Evolutionary conservation across 1,139 yeast species (phyloP).

Genomic region (Neolecta irregularis): DNA sequence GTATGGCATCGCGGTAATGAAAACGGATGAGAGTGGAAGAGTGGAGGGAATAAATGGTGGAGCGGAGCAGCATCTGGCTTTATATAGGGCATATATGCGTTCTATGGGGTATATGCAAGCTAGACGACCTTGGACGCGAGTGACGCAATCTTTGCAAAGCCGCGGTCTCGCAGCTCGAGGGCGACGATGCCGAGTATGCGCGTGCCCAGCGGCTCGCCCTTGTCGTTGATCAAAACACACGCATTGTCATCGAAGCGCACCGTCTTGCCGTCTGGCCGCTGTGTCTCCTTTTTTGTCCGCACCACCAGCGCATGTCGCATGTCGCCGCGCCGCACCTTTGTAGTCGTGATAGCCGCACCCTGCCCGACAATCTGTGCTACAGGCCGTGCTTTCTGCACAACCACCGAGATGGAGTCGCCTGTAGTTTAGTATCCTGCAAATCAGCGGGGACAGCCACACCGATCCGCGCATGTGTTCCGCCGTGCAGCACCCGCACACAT

Average conservation of each 20-base stretch:
- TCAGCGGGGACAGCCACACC: neutral
- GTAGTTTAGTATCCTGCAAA: neutral
- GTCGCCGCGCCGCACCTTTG: conserved; percentile 82
- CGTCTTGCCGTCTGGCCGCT: conserved; percentile 76
- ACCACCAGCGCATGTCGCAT: conserved; percentile 92
- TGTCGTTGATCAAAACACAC: conserved; percentile 74
- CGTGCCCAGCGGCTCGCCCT: conserved; percentile 88
- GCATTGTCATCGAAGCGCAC: conserved; percentile 92
- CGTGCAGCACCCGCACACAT: conserved; percentile 87
- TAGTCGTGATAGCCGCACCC: conserved; percentile 53
- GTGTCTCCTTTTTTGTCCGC: conserved; percentile 74
- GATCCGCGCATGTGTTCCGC: conserved; percentile 39
- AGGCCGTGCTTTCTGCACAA: conserved; percentile 83
- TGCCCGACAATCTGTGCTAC: conserved; percentile 21
- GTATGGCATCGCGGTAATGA: no score
- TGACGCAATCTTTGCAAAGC: conserved; percentile 73
- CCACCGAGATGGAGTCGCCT: conserved; percentile 77
- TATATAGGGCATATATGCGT: no score
- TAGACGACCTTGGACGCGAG: conserved; percentile 78
- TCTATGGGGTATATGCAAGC: conserved; percentile 6
- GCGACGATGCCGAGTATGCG: conserved; percentile 72
- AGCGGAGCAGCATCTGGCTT: no score
- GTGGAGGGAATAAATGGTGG: no score
- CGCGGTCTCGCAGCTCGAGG: conserved; percentile 71
- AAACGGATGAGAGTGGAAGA: no score